A percentile compares a stretch with the other conserved stretches of the same genome.
These are phyloP conservation scores for Barnettozyma californica DNA, from an alignment of 805 yeast species.

Conservation along the genomic window DNA sequence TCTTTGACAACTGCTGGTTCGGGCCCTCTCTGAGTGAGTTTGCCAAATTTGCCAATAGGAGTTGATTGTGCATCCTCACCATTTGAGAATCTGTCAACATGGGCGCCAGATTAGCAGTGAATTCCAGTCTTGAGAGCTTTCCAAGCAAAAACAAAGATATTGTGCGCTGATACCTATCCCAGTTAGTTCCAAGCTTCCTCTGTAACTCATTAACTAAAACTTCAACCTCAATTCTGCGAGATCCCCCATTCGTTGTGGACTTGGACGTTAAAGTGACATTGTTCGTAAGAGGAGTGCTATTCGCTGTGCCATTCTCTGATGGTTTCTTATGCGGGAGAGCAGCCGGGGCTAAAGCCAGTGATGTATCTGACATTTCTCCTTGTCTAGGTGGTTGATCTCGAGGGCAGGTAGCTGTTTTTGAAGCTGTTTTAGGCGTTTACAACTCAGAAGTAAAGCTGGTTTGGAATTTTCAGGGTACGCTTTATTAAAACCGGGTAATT, in stretches of 20 bases:
- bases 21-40: conserved; percentile 79
- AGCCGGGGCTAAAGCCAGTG: neutral
- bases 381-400: neutral
- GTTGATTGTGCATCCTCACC: conserved; percentile 71
- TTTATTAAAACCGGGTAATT: neutral
- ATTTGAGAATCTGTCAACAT: conserved; percentile 35
- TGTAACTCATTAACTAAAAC: conserved; percentile 68
- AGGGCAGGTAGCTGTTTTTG: neutral
- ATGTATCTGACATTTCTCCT: neutral
- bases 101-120: conserved; percentile 52
- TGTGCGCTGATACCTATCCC: conserved; percentile 84
- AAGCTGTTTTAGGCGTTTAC: neutral
- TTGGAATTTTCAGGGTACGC: no score
- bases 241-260: neutral
- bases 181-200: conserved; percentile 56
- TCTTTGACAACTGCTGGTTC: conserved; percentile 30
- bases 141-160: conserved; percentile 75
- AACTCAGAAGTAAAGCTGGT: no score
- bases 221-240: conserved; percentile 53
- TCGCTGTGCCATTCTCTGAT: neutral
- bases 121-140: conserved; percentile 69
- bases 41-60: conserved; percentile 75
- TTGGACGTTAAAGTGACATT: neutral
- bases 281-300: neutral
- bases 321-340: neutral